Percentiles rank a stretch among this genome's conserved stretches.
Evolutionary conservation across 73 alveolate genomes (phyloP).

Genomic region (Durusdinium trenchii): DNA sequence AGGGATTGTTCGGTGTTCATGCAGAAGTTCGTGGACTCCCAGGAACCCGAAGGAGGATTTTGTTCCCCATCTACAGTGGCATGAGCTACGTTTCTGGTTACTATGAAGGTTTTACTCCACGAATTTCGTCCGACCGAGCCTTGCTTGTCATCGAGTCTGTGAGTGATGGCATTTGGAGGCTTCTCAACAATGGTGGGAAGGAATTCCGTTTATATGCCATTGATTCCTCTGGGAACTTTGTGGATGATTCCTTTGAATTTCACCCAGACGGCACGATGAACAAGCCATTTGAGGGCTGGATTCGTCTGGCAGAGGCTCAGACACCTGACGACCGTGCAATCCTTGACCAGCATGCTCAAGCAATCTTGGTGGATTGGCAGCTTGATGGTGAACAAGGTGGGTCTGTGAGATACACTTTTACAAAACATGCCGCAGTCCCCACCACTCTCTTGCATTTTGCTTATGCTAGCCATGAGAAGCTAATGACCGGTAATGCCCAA

Average conservation of each 20-base stretch:
- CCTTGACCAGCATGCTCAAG: constrained; percentile 22
- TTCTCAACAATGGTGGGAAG: constrained; percentile 77
- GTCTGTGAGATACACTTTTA: constrained; percentile 10
- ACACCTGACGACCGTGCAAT: constrained; percentile 14
- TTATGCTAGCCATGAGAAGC: constrained; percentile 23
- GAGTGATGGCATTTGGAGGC: constrained; percentile 68
- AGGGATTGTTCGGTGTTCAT: constrained; percentile 76
- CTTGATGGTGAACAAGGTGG: constrained; percentile 2
- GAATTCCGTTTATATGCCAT: constrained; percentile 80
- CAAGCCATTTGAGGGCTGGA: constrained; percentile 72
- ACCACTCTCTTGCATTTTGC: constrained; percentile 17
- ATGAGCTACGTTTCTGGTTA: constrained; percentile 73
- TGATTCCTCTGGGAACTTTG: constrained; percentile 36
- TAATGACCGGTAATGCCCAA: constrained; percentile 46
- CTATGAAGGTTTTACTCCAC: constrained; percentile 72
- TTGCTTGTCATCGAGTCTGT: constrained; percentile 45
- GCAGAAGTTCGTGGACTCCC: constrained; percentile 67
- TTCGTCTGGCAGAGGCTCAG: constrained; percentile 78
- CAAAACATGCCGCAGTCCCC: constrained; percentile 32
- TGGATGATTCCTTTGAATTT: constrained; percentile 55
- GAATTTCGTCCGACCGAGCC: constrained; percentile 58
- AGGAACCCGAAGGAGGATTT: constrained; percentile 41
- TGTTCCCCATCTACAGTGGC: constrained; percentile 90
- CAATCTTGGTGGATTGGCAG: constrained; percentile 43
- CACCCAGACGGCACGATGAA: constrained; percentile 27